These are phyloP conservation scores for Dactylonectria estremocensis DNA, from an alignment of 2,329 filamentous ascomycete genomes.

Conservation along the genomic window DNA sequence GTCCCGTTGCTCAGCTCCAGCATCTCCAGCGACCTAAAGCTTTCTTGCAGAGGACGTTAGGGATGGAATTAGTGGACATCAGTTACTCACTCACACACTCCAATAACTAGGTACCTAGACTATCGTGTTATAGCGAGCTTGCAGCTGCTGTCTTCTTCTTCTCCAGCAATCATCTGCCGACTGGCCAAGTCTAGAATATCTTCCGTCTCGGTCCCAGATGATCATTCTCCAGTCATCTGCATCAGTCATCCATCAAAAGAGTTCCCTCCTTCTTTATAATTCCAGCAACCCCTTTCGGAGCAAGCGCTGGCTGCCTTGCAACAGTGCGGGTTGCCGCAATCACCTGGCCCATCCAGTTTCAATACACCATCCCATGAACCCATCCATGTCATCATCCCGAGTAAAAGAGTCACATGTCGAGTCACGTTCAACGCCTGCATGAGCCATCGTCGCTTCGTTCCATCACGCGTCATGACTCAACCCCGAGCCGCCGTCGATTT, in stretches of 20 bases:
- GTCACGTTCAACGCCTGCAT: conserved; percentile 41
- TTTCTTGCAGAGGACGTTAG: no score
- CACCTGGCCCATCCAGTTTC: conserved; percentile 25
- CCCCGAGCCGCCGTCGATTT: background rate
- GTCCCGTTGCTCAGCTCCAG: background rate
- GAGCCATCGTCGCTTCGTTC: conserved; percentile 25
- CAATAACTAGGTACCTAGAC: no score
- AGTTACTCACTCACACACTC: background rate
- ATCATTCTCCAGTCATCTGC: conserved; percentile 24
- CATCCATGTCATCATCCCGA: conserved; percentile 37
- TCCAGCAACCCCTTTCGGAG: background rate
- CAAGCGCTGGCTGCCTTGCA: background rate
- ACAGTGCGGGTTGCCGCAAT: conserved; percentile 3
- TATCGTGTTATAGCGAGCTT: background rate
- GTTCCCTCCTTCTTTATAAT: background rate
- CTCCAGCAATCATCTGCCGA: background rate
- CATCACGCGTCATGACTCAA: conserved; percentile 38
- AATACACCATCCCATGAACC: conserved; percentile 9
- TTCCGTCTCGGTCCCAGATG: conserved; percentile 17
- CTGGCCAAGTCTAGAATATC: background rate
- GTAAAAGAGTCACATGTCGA: conserved; percentile 26
- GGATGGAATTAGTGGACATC: background rate
- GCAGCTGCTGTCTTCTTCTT: conserved; percentile 2
- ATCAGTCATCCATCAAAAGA: conserved; percentile 7
- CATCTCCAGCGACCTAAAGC: background rate